phyloP scores from a whole-genome alignment of 176 grass and related monocot genomes.

The Zea luxurians region DNA sequence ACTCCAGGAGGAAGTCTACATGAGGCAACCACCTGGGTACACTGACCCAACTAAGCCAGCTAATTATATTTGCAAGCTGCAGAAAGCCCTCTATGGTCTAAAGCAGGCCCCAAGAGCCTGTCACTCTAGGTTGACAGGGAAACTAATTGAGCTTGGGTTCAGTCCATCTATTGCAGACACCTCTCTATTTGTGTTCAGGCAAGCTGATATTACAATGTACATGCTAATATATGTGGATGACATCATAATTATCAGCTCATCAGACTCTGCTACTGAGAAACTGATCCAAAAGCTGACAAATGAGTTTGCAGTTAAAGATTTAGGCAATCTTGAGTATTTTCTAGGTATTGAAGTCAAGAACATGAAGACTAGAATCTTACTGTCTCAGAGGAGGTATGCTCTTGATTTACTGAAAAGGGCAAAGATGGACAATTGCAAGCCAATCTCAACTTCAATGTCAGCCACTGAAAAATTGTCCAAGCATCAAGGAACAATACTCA shows the following conservation, averaged over 20 bases:
- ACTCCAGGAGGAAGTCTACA: neutral
- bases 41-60: neutral
- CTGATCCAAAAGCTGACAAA: neutral
- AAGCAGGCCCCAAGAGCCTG: neutral
- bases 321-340: neutral
- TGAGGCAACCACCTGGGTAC: neutral
- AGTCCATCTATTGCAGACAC: neutral
- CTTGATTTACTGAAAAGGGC: neutral
- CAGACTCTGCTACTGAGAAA: neutral
- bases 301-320: neutral
- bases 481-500: fast-evolving
- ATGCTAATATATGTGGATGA: neutral
- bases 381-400: neutral
- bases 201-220: neutral
- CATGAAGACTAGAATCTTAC: neutral
- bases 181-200: neutral
- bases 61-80: neutral
- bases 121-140: neutral
- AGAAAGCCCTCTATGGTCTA: neutral
- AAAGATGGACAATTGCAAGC: neutral
- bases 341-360: neutral
- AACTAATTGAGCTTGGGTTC: neutral
- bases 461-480: neutral
- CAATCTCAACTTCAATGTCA: neutral
- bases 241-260: neutral